Evolutionary conservation across 305 asterid species (phyloP).

Genomic region (Plantago coronopus): DNA sequence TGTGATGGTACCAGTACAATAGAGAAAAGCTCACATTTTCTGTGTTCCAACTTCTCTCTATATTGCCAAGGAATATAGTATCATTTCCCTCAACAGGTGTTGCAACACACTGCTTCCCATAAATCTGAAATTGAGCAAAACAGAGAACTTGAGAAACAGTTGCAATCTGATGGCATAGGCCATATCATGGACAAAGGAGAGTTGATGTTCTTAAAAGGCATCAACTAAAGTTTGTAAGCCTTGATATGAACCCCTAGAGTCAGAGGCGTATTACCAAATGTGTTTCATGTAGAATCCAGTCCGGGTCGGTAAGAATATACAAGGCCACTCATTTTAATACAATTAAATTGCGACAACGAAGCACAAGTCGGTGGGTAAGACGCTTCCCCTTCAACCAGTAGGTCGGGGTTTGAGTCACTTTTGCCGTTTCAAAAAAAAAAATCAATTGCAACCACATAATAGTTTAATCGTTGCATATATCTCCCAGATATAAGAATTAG

Average conservation of each 20-base stretch:
- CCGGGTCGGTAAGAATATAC: no score
- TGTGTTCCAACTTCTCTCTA: constrained; percentile 61
- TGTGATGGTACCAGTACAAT: constrained; percentile 18
- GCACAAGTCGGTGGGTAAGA: no score
- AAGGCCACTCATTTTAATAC: no score
- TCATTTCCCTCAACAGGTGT: constrained; percentile 60
- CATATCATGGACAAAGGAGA: background rate
- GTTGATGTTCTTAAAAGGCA: background rate
- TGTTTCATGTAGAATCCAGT: no score
- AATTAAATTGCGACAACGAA: background rate
- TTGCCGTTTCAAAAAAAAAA: no score
- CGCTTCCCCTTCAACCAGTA: no score
- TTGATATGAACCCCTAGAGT: background rate
- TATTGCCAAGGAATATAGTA: constrained; percentile 65
- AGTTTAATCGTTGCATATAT: background rate
- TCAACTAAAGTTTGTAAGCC: constrained; percentile 6
- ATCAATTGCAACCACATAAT: background rate
- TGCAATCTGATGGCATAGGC: background rate
- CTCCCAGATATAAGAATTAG: background rate
- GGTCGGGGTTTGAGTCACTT: no score
- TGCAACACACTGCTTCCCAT: constrained; percentile 58
- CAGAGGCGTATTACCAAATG: background rate
- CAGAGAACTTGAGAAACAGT: constrained; percentile 25
- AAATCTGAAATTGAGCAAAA: constrained; percentile 39
- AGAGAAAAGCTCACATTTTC: constrained; percentile 53